Base-by-base conservation (phyloP, 148 eudicot genomes). In the Oxyria digyna region DNA sequence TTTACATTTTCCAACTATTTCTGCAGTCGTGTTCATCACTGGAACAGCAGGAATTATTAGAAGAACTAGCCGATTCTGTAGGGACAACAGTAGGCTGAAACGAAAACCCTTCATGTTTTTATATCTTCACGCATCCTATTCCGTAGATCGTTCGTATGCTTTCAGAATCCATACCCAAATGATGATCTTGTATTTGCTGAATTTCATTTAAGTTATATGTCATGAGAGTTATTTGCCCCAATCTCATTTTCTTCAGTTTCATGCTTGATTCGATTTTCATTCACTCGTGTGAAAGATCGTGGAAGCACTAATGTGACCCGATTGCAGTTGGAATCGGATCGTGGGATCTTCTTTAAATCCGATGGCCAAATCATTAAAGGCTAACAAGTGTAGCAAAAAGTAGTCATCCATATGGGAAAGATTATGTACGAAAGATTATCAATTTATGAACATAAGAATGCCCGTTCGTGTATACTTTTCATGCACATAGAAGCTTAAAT, bases 41-140 rank as follows among this genome's bases (percentile, higher is more conserved):
- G 88, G 98, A 93, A 75, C 96, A 90, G 73, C 81, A 88, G 76
- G 96, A 87, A 78, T 52, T 87, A 65, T 76, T 93, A 57, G 95
- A 89, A 81, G 96, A 87, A 74, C 85, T 93, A 46, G 95, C 95
- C 12, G 88, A 79, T 57, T 93, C 98, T 41, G 88, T 68, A 3
- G 77, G 81, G 8, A 72, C 83, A 55, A 69, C 85, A 71, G 75
- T 78, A 12, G 71, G 74, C 65, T 87, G 81, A 77, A 59, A 13
- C 85, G 81, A 77, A 59, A 13, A 31, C 38, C 0, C 38, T 14
- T 50, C 57, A 21, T 23, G 32, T 52, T 52, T 31, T 15, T 37
- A 20, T 18, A 31, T 59, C 65, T 59, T 27, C 64, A 57, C n/a
- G 64, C 37, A 27, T 27, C 27, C 8, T 57, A 27, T 18, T 57